Evolutionary conservation across 2,329 filamentous ascomycete genomes (phyloP).

Genomic region (Diaporthe sp.): DNA sequence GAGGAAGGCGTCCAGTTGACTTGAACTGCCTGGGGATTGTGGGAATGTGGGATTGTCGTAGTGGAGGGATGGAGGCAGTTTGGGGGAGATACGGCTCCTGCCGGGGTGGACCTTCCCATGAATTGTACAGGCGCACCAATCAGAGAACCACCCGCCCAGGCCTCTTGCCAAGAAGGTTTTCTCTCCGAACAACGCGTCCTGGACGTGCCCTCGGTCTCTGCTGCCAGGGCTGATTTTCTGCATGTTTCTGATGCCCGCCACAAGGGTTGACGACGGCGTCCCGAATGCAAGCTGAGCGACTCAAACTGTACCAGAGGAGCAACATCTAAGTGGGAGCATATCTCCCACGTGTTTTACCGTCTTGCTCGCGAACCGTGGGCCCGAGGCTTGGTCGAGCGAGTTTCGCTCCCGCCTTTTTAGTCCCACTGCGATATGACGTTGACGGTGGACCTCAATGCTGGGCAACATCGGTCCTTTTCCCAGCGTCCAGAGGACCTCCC

Average conservation of each 20-base stretch:
- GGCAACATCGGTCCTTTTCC: conserved; percentile 22
- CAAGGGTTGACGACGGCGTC: not conserved
- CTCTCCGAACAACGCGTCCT: not conserved
- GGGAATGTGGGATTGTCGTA: not conserved
- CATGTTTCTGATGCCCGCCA: not conserved
- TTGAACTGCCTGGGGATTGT: not conserved
- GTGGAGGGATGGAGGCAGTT: not conserved
- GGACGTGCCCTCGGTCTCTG: not conserved
- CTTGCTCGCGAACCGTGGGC: not conserved
- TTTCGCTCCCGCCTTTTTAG: conserved; percentile 11
- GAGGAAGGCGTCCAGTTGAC: not conserved
- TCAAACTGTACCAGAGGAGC: not conserved
- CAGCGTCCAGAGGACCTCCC: not conserved
- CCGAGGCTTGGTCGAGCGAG: not conserved
- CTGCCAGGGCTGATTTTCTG: not conserved
- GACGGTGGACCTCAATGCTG: conserved; percentile 8
- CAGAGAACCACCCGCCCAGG: not conserved
- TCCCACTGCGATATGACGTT: conserved; percentile 30
- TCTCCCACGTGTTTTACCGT: not conserved
- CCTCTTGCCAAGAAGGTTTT: not conserved
- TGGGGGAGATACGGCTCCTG: conserved; percentile 10
- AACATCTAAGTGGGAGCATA: not conserved
- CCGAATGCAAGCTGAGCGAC: not conserved
- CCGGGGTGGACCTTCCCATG: conserved; percentile 9
- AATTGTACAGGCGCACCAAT: conserved; percentile 19